phyloP scores from a whole-genome alignment of 192 early-diverging fungal genomes.

The Entomortierella beljakovae region DNA sequence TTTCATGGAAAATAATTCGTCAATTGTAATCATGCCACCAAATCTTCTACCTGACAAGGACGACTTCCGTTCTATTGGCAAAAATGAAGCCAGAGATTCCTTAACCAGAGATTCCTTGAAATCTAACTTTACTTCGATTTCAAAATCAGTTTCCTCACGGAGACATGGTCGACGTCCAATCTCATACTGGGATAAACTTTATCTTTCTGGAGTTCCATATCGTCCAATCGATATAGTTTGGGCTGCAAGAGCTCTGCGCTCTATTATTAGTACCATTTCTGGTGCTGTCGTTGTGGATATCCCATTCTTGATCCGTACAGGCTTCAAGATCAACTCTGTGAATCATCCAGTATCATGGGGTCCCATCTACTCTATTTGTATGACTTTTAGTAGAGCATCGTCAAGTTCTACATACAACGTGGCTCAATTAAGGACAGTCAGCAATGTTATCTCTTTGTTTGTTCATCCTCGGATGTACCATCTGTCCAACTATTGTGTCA shows the following conservation, averaged over 20 bases:
- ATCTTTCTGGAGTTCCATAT: conserved; percentile 24
- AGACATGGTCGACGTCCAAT: neutral
- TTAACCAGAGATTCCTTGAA: neutral
- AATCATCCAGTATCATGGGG: conserved; percentile 42
- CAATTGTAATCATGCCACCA: neutral
- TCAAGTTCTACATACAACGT: conserved; percentile 24
- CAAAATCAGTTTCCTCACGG: neutral
- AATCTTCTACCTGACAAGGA: neutral
- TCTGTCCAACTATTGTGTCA: conserved; percentile 18
- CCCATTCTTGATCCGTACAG: conserved; percentile 23
- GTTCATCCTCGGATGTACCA: conserved; percentile 26
- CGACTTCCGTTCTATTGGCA: neutral
- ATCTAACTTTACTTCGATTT: neutral
- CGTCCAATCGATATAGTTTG: conserved; percentile 32
- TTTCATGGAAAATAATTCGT: neutral
- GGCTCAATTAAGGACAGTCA: conserved; percentile 39
- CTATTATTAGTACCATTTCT: conserved; percentile 7
- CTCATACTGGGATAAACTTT: conserved; percentile 15
- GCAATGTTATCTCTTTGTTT: conserved; percentile 40
- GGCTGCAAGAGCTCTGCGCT: neutral
- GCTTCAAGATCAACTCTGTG: conserved; percentile 15
- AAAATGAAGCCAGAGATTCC: too few species aligned
- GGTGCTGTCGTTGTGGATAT: conserved; percentile 22
- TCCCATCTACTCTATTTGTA: conserved; percentile 30
- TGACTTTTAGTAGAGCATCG: conserved; percentile 38